phyloP scores from a whole-genome alignment of 352 stramenopile species.

The Pythium coloratum region DNA sequence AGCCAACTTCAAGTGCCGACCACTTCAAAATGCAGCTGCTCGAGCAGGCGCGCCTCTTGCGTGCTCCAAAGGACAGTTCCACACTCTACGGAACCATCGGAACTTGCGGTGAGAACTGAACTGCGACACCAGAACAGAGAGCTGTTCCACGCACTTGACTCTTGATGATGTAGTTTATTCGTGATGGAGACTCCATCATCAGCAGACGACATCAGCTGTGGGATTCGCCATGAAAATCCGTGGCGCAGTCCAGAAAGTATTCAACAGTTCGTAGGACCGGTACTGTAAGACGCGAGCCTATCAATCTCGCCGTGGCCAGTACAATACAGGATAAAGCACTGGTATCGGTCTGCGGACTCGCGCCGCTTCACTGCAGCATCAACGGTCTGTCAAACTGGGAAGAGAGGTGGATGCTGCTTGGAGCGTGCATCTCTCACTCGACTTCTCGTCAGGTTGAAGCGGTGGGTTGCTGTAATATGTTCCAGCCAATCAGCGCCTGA shows the following conservation, averaged over 20 bases:
- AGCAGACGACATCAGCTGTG: too few relatives aligned
- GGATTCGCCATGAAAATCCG: too few relatives aligned
- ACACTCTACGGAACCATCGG: not conserved
- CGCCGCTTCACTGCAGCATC: too few relatives aligned
- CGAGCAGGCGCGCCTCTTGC: not conserved
- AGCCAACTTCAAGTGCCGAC: not conserved
- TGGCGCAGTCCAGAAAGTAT: too few relatives aligned
- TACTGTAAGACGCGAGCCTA: too few relatives aligned
- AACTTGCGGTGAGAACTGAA: not conserved
- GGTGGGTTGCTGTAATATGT: not conserved
- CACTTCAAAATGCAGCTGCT: not conserved
- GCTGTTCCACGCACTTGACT: too few relatives aligned
- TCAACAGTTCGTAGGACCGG: too few relatives aligned
- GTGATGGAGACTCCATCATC: not conserved
- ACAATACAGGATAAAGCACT: too few relatives aligned
- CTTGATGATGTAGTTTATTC: not conserved
- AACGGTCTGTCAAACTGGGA: too few relatives aligned
- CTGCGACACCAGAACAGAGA: not conserved
- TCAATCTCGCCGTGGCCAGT: too few relatives aligned
- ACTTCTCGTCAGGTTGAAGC: conserved; percentile 6
- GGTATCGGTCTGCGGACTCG: too few relatives aligned
- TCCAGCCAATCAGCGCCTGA: conserved; percentile 4
- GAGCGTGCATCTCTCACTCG: not conserved
- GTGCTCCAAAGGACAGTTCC: not conserved
- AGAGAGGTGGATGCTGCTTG: not conserved